Conservation (phyloP, 371 early-diverging fungal genomes). For the Rhizopus sp. region DNA sequence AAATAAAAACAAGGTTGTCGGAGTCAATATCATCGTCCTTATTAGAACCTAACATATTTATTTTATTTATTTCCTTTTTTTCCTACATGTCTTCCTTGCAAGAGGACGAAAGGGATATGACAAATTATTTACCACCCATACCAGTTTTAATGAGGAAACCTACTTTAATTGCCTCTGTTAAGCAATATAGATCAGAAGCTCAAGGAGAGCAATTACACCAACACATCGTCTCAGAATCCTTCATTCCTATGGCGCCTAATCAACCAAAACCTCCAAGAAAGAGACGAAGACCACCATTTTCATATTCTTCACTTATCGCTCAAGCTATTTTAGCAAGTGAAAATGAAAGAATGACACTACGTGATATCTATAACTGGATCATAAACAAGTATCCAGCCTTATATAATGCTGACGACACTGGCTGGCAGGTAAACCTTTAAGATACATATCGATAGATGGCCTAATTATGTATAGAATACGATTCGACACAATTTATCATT, state of each 20-base stretch:
- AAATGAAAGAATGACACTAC: slow-evolving; percentile 63
- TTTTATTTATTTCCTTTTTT: too few species aligned
- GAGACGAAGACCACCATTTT: slow-evolving; percentile 73
- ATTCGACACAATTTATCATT: slow-evolving; percentile 82
- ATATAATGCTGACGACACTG: slow-evolving; percentile 66
- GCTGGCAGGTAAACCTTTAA: slow-evolving; percentile 60
- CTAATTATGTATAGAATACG: slow-evolving; percentile 56
- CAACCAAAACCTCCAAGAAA: slow-evolving; percentile 45
- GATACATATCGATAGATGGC: not conserved
- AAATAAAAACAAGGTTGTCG: too few species aligned
- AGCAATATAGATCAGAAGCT: slow-evolving; percentile 39
- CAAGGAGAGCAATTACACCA: slow-evolving; percentile 47
- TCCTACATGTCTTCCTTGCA: not conserved
- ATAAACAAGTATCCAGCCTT: slow-evolving; percentile 68
- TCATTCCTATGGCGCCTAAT: slow-evolving; percentile 49
- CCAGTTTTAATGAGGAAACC: slow-evolving; percentile 49
- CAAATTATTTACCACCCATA: slow-evolving; percentile 42
- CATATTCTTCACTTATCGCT: slow-evolving; percentile 75
- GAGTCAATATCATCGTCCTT: too few species aligned
- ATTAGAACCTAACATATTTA: too few species aligned
- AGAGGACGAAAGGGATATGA: not conserved
- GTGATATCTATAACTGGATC: slow-evolving; percentile 78
- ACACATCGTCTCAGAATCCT: slow-evolving; percentile 52
- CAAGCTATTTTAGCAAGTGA: slow-evolving; percentile 67
- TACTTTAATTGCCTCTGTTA: slow-evolving; percentile 36